These are phyloP conservation scores for Aspergillus intermedius DNA, from an alignment of 2,329 filamentous ascomycete species.

Conservation along the genomic window DNA sequence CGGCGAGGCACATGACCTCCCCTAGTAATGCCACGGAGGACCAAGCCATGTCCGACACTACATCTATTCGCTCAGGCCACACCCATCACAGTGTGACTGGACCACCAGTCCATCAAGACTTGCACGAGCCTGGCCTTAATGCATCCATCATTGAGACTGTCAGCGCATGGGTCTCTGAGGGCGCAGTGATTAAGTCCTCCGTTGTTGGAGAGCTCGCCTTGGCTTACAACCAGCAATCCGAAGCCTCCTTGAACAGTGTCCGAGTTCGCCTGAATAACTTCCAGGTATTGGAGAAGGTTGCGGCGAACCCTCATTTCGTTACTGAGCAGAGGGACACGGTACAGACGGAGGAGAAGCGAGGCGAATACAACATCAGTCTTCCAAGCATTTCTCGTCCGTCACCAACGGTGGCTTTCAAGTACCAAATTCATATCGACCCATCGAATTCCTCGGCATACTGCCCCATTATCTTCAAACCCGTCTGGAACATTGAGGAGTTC, in stretches of 20 bases:
- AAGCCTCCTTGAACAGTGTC: conserved; percentile 43
- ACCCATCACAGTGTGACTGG: conserved; percentile 64
- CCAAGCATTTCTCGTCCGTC: conserved; percentile 61
- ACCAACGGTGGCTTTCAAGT: conserved; percentile 76
- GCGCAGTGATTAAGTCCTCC: conserved; percentile 62
- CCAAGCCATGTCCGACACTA: conserved; percentile 71
- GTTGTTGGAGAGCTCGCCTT: conserved; percentile 86
- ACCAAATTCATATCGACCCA: conserved; percentile 71
- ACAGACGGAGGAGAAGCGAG: conserved; percentile 53
- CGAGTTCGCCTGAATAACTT: conserved; percentile 84
- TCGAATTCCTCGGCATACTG: conserved; percentile 53
- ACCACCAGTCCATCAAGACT: conserved; percentile 72
- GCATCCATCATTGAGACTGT: conserved; percentile 87
- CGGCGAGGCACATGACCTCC: conserved; percentile 36
- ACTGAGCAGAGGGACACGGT: conserved; percentile 47
- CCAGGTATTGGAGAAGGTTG: conserved; percentile 78
- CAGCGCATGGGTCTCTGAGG: conserved; percentile 74
- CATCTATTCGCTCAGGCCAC: conserved; percentile 82
- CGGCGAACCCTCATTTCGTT: conserved; percentile 87
- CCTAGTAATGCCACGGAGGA: conserved; percentile 55
- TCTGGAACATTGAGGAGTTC: conserved; percentile 76
- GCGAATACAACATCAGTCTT: conserved; percentile 73
- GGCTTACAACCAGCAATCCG: conserved; percentile 56
- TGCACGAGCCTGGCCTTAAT: conserved; percentile 72
- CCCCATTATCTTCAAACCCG: conserved; percentile 65